Conservation (phyloP, 2,329 filamentous ascomycete species). For the Trichophyton verrucosum region DNA sequence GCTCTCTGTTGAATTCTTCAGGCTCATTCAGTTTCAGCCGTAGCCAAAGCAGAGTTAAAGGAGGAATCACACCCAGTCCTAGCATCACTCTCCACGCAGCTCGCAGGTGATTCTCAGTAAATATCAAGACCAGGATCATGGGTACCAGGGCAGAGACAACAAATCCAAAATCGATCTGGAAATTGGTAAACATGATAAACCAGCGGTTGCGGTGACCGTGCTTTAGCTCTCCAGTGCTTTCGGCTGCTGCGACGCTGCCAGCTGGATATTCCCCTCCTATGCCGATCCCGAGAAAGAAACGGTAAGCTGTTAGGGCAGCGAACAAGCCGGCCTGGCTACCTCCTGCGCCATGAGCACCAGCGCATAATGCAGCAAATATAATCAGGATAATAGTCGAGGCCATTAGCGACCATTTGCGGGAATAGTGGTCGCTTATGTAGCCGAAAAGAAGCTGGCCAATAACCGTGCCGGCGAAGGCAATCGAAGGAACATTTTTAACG, state of each 20-base stretch:
- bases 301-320: constrained; percentile 65
- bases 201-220: constrained; percentile 70
- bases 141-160: constrained; percentile 69
- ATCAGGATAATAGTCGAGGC: constrained; percentile 73
- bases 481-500: constrained; percentile 62
- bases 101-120: constrained; percentile 50
- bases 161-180: constrained; percentile 76
- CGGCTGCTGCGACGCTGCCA: constrained; percentile 70
- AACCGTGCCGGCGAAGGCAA: constrained; percentile 45
- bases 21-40: constrained; percentile 65
- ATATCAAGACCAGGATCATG: constrained; percentile 49
- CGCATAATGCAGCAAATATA: constrained; percentile 66
- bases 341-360: constrained; percentile 62
- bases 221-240: constrained; percentile 73
- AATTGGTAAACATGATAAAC: constrained; percentile 85
- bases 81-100: constrained; percentile 74
- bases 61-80: constrained; percentile 67
- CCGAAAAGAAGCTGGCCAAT: constrained; percentile 23
- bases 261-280: constrained; percentile 50
- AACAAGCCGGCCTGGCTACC: constrained; percentile 61
- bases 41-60: constrained; percentile 56
- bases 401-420: constrained; percentile 68
- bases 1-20: constrained; percentile 60
- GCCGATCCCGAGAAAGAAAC: constrained; percentile 71
- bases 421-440: constrained; percentile 59